Conservation (phyloP, 2,329 filamentous ascomycete genomes). For the Calycina herbarum region DNA sequence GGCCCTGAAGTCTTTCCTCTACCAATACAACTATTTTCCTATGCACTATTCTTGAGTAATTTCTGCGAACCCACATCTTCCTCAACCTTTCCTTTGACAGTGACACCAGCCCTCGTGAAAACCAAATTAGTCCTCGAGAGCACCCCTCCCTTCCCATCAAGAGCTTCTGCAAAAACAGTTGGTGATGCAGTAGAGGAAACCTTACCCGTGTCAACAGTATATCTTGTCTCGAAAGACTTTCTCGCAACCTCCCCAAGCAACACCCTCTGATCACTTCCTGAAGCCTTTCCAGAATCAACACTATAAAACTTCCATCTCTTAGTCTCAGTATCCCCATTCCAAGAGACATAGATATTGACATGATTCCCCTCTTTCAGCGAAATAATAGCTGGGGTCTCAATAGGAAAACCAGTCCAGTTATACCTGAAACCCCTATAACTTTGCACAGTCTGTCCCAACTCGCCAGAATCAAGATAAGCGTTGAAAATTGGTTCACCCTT, state of each 20-base stretch:
- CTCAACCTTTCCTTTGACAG: neutral
- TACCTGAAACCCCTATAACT: constrained; percentile 37
- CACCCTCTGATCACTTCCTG: neutral
- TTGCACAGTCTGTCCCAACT: constrained; percentile 10
- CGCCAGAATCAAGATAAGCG: constrained; percentile 33
- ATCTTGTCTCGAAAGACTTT: constrained; percentile 3
- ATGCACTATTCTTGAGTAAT: neutral
- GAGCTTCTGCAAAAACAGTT: constrained; percentile 2
- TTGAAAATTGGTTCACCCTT: neutral
- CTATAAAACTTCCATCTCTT: constrained; percentile 42
- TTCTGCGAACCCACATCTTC: neutral
- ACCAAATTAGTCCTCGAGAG: neutral
- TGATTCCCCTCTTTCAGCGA: constrained; percentile 16
- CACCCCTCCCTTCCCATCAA: neutral
- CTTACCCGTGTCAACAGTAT: neutral
- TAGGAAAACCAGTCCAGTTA: constrained; percentile 33
- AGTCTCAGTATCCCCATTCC: constrained; percentile 41
- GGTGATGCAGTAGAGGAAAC: neutral
- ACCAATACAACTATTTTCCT: neutral
- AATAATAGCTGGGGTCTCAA: constrained; percentile 20
- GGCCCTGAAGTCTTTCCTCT: neutral
- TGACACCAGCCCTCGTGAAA: neutral
- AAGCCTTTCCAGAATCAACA: neutral
- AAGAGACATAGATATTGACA: constrained; percentile 41
- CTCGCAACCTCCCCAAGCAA: neutral